Conservation (phyloP, 768 basidiomycete species). For the Gloeophyllum trabeum region DNA sequence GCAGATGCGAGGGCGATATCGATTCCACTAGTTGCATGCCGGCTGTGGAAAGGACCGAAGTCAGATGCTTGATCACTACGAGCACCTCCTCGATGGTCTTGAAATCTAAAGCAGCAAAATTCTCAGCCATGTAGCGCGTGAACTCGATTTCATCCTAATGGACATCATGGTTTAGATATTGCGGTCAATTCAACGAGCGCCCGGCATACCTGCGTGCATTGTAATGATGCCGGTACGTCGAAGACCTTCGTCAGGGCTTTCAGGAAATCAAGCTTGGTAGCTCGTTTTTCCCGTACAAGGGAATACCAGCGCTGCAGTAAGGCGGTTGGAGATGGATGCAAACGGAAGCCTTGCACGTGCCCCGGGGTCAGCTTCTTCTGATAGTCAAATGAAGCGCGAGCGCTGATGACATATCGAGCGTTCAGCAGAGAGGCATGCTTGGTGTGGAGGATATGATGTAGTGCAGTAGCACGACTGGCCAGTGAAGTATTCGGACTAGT, state of each 20-base stretch:
- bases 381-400: conserved; percentile 74
- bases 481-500: conserved; percentile 55
- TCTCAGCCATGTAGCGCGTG: conserved; percentile 89
- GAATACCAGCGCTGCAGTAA: conserved; percentile 86
- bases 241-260: conserved; percentile 75
- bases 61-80: conserved; percentile 72
- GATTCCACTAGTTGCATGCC: conserved; percentile 77
- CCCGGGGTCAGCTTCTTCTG: conserved; percentile 47
- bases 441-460: conserved; percentile 74
- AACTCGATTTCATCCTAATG: conserved; percentile 77
- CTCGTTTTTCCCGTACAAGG: conserved; percentile 85
- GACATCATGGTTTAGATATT: not conserved
- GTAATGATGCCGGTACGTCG: conserved; percentile 50
- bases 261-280: conserved; percentile 76
- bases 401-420: conserved; percentile 72
- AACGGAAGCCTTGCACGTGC: conserved; percentile 35
- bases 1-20: conserved; percentile 59
- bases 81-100: conserved; percentile 92
- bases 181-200: not conserved
- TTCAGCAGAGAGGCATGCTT: conserved; percentile 90
- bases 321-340: conserved; percentile 46
- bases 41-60: conserved; percentile 60
- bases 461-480: conserved; percentile 63
- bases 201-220: conserved; percentile 29
- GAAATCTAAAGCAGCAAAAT: conserved; percentile 86